Percentiles rank a stretch among this genome's conserved stretches.
phyloP scores from a whole-genome alignment of 345 rosid genomes.

The Chamaenerion angustifolium region DNA sequence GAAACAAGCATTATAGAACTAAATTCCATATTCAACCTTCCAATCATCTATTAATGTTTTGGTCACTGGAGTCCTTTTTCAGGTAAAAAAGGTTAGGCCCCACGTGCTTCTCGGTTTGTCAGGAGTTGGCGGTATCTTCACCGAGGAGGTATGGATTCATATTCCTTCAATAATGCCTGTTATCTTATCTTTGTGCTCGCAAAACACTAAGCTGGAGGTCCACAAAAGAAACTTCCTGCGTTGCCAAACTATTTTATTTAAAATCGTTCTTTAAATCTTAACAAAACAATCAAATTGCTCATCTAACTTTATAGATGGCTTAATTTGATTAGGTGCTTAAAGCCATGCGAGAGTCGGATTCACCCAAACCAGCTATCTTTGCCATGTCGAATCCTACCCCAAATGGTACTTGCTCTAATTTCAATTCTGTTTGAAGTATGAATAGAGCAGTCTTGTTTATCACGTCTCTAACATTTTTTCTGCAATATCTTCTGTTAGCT shows the following conservation, averaged over 20 bases:
- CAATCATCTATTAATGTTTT: not conserved
- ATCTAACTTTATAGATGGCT: not conserved
- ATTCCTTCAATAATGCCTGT: constrained; percentile 1
- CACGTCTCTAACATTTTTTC: not conserved
- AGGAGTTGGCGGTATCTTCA: constrained; percentile 93
- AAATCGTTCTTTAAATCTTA: too few relatives aligned
- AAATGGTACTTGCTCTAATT: constrained; percentile 41
- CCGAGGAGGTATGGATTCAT: constrained; percentile 44
- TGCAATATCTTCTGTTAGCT: constrained; percentile 33
- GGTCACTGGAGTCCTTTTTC: constrained; percentile 15
- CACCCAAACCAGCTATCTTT: constrained; percentile 81
- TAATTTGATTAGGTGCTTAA: constrained; percentile 55
- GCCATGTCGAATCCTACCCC: constrained; percentile 97
- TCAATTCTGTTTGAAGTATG: not conserved
- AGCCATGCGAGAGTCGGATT: constrained; percentile 78
- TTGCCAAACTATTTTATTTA: too few relatives aligned
- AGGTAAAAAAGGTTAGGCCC: constrained; percentile 82
- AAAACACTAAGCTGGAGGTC: too few relatives aligned
- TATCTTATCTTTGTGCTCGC: not conserved
- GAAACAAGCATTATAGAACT: not conserved
- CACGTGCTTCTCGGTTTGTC: constrained; percentile 97
- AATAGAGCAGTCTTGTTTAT: not conserved
- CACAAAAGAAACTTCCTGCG: too few relatives aligned
- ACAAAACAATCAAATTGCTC: too few relatives aligned
- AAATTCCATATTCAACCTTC: not conserved